Evolutionary conservation across 257 asterid genomes (phyloP).

Genomic region (Solanum pennellii): DNA sequence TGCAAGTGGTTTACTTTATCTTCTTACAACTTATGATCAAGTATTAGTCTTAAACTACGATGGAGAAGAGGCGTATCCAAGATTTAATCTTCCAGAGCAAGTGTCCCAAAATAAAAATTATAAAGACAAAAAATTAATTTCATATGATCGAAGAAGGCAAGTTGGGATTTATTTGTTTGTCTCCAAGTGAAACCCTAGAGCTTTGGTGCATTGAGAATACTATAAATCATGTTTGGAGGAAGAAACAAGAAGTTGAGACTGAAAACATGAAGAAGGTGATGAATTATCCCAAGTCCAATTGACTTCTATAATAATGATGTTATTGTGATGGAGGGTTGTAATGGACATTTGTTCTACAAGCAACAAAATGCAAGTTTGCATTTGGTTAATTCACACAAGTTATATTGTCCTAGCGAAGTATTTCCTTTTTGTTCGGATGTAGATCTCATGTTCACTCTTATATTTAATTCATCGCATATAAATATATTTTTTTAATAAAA

Average conservation of each 20-base stretch:
- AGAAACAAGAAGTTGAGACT: not conserved
- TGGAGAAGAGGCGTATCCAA: not conserved
- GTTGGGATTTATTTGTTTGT: not conserved
- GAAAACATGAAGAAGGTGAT: not conserved
- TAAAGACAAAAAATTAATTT: not conserved
- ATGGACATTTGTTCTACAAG: not conserved
- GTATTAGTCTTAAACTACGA: not conserved
- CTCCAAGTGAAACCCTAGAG: not conserved
- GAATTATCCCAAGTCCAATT: not conserved
- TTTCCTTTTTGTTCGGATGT: constrained; percentile 7
- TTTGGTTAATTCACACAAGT: not conserved
- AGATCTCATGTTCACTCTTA: too few species aligned
- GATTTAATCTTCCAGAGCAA: not conserved
- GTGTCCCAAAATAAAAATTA: not conserved
- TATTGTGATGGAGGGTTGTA: not conserved
- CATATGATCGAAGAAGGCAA: not conserved
- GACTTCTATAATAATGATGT: not conserved
- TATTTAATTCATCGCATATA: too few species aligned
- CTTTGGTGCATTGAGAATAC: not conserved
- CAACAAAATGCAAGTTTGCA: not conserved
- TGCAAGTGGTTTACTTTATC: not conserved
- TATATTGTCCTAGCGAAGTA: not conserved
- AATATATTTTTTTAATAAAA: too few species aligned
- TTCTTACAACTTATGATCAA: not conserved
- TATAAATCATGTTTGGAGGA: not conserved